Conservation (phyloP, 139 green algal species). For the Chlamydomonas sp. region DNA sequence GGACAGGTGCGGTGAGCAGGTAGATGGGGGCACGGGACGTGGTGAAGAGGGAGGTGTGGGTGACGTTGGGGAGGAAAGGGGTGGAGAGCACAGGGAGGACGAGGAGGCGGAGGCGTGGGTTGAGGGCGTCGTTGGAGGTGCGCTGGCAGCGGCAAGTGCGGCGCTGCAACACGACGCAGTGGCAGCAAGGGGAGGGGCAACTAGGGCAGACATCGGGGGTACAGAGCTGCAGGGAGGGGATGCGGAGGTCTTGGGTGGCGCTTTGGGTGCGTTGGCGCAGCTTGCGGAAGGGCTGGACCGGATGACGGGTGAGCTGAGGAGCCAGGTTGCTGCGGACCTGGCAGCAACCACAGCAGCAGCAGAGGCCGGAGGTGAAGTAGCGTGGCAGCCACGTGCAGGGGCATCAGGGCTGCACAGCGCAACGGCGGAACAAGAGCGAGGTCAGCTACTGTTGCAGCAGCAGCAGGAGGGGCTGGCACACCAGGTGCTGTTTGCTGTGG, state of each 20-base stretch:
- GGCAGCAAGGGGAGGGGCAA: background rate
- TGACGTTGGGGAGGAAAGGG: background rate
- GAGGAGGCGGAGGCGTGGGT: background rate
- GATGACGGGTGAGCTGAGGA: no score
- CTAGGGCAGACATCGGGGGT: background rate
- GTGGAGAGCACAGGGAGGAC: background rate
- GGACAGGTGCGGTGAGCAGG: background rate
- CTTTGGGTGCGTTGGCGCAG: no score
- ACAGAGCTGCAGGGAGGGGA: no score
- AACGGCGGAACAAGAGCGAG: background rate
- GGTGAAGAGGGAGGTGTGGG: background rate
- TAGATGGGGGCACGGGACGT: background rate
- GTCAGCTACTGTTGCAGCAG: background rate
- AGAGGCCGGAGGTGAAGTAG: no score
- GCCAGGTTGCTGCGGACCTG: no score
- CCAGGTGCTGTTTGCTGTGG: background rate
- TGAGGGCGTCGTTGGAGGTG: background rate
- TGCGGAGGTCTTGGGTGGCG: no score
- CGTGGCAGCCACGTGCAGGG: background rate
- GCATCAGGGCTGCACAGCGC: background rate
- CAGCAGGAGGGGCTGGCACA: background rate
- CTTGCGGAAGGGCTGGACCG: no score
- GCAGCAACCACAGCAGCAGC: no score
- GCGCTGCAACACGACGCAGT: background rate
- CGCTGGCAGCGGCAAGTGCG: background rate